A percentile compares a stretch with the other conserved stretches of the same genome.
phyloP scores from a whole-genome alignment of 2,329 filamentous ascomycete genomes.

The Ophiostoma piceae region DNA sequence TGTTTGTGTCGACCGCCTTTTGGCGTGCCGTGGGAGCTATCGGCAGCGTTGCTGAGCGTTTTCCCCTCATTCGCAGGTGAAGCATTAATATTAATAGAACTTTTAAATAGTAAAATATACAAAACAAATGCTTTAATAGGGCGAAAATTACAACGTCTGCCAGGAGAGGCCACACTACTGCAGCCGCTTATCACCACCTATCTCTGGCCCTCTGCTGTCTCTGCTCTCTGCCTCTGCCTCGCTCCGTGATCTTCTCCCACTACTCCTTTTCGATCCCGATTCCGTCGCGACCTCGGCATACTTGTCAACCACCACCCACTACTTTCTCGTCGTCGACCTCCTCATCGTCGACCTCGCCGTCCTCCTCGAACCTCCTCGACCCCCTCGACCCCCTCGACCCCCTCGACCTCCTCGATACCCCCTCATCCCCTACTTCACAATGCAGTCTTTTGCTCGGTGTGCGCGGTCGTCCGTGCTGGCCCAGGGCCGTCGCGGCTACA shows the following conservation, averaged over 20 bases:
- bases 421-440: constrained; percentile 35
- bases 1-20: constrained; percentile 9
- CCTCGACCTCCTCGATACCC: not conserved
- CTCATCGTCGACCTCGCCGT: not conserved
- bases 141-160: constrained; percentile 9
- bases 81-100: not conserved
- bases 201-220: not conserved
- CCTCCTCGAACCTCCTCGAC: not conserved
- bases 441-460: constrained; percentile 81
- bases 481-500: constrained; percentile 68
- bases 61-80: constrained; percentile 7
- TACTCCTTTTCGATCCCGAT: constrained; percentile 12
- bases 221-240: not conserved
- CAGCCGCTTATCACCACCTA: constrained; percentile 10
- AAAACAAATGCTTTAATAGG: not conserved
- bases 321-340: not conserved
- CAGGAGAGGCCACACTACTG: constrained; percentile 5
- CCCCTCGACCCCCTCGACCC: not conserved
- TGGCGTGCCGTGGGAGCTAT: not conserved
- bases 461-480: constrained; percentile 61
- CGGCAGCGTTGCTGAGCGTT: not conserved
- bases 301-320: not conserved
- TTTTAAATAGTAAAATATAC: not conserved
- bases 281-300: constrained; percentile 1
- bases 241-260: not conserved